Evolutionary conservation across 352 stramenopile genomes (phyloP).

Genomic region (Globisporangium mamillatum): DNA sequence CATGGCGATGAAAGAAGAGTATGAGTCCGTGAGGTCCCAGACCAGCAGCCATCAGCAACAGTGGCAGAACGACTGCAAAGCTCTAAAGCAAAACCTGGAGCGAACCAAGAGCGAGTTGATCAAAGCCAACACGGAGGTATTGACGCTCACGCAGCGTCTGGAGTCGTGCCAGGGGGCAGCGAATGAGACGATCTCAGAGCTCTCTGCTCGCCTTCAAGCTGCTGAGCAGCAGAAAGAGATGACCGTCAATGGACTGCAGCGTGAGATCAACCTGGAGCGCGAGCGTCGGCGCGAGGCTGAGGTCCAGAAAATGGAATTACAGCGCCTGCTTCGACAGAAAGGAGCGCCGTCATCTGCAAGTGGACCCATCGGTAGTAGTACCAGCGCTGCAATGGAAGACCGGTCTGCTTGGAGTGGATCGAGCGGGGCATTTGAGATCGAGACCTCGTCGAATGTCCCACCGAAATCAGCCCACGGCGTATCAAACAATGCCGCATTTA

Average conservation of each 20-base stretch:
- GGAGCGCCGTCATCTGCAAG: background rate
- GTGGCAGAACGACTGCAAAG: slow-evolving; percentile 41
- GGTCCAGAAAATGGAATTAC: slow-evolving; percentile 59
- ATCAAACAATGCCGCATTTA: background rate
- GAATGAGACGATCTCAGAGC: slow-evolving; percentile 62
- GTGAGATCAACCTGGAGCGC: slow-evolving; percentile 57
- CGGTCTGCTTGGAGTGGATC: slow-evolving; percentile 4
- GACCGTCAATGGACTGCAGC: slow-evolving; percentile 31
- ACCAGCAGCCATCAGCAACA: slow-evolving; percentile 36
- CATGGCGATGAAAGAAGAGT: slow-evolving; percentile 49
- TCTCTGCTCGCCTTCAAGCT: slow-evolving; percentile 41
- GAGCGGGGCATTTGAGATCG: background rate
- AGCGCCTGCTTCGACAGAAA: slow-evolving; percentile 41
- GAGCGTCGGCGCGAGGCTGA: slow-evolving; percentile 56
- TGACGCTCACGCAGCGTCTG: slow-evolving; percentile 44
- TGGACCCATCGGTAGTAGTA: background rate
- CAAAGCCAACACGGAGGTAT: slow-evolving; percentile 39
- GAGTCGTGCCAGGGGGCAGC: slow-evolving; percentile 51
- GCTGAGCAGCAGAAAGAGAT: slow-evolving; percentile 57
- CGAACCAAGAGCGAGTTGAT: slow-evolving; percentile 52
- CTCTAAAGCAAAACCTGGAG: slow-evolving; percentile 50
- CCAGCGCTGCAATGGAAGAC: slow-evolving; percentile 1
- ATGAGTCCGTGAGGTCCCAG: slow-evolving; percentile 40
- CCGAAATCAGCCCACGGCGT: background rate
- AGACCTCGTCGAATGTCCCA: background rate